Percentiles rank a stretch among this genome's conserved stretches.
These are phyloP conservation scores for Cladosporium phlei DNA, from an alignment of 2,329 filamentous ascomycete species.

Conservation along the genomic window DNA sequence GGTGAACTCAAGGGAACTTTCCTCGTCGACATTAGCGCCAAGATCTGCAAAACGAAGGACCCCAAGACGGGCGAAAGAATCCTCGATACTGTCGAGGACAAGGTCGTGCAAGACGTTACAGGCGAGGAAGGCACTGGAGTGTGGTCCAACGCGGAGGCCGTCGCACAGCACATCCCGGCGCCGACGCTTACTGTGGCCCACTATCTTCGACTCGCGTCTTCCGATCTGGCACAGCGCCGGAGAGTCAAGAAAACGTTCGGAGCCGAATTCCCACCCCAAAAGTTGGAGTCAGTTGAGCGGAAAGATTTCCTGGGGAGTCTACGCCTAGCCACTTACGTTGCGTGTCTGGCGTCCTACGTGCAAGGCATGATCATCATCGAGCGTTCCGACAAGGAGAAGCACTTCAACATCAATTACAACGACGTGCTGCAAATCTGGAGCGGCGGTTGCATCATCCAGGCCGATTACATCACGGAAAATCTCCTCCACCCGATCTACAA, in stretches of 20 bases:
- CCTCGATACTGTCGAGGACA: conserved; percentile 60
- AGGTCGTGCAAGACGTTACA: conserved; percentile 66
- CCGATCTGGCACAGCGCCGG: conserved; percentile 54
- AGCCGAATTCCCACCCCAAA: conserved; percentile 37
- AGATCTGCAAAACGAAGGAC: conserved; percentile 54
- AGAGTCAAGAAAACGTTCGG: conserved; percentile 46
- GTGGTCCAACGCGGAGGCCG: conserved; percentile 61
- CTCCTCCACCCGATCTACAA: conserved; percentile 49
- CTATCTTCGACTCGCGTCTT: conserved; percentile 59
- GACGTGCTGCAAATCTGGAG: conserved; percentile 60
- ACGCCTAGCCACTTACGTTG: conserved; percentile 56
- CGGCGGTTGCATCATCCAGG: conserved; percentile 66
- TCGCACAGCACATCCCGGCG: conserved; percentile 57
- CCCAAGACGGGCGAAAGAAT: conserved; percentile 44
- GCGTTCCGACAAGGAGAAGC: conserved; percentile 52
- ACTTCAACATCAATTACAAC: conserved; percentile 54
- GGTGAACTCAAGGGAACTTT: conserved; percentile 58
- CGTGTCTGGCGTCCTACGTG: conserved; percentile 58
- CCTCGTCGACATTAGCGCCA: conserved; percentile 57
- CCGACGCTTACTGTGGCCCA: conserved; percentile 62
- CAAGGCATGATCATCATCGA: conserved; percentile 64
- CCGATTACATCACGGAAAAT: conserved; percentile 56
- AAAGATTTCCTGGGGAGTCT: conserved; percentile 53
- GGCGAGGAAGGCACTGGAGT: conserved; percentile 63
- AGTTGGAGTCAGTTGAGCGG: conserved; percentile 31